phyloP scores from a whole-genome alignment of 352 stramenopile species.

The Paralagenidium karlingii region DNA sequence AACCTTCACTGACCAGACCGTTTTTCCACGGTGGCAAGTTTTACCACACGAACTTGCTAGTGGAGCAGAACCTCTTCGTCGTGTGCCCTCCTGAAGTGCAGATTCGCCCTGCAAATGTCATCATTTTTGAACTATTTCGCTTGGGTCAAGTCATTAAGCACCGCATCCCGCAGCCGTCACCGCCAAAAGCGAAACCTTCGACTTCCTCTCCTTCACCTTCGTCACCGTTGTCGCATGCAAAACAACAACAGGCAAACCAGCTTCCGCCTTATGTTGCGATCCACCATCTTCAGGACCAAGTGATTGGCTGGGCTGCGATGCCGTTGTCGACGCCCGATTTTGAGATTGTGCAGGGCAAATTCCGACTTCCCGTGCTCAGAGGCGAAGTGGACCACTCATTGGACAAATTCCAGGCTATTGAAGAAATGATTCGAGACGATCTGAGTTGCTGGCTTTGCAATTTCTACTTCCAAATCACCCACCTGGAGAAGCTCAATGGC shows the following conservation, averaged over 20 bases:
- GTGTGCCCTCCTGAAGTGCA: background rate
- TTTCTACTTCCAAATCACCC: constrained; percentile 71
- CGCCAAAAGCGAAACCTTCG: too few relatives aligned
- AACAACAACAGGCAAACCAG: background rate
- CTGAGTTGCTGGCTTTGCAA: constrained; percentile 84
- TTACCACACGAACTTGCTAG: constrained; percentile 62
- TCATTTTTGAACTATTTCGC: constrained; percentile 34
- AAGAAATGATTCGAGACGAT: constrained; percentile 47
- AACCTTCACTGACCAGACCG: constrained; percentile 53
- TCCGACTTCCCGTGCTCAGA: constrained; percentile 71
- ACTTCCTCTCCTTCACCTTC: too few relatives aligned
- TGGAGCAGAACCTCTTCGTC: constrained; percentile 56
- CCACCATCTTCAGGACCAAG: constrained; percentile 23
- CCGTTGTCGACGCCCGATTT: constrained; percentile 58
- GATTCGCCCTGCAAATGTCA: constrained; percentile 9
- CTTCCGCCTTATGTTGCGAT: too few relatives aligned
- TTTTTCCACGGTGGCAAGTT: constrained; percentile 73
- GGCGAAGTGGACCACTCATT: constrained; percentile 76
- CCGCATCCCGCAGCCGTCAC: constrained; percentile 2
- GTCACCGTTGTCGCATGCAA: too few relatives aligned
- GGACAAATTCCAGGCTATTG: constrained; percentile 60
- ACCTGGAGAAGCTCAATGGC: constrained; percentile 5
- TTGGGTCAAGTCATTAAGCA: constrained; percentile 10
- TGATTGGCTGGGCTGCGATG: constrained; percentile 78
- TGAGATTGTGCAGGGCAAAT: constrained; percentile 52